Conservation (phyloP, 2,329 filamentous ascomycete species). For the Paecilomyces niveus region DNA sequence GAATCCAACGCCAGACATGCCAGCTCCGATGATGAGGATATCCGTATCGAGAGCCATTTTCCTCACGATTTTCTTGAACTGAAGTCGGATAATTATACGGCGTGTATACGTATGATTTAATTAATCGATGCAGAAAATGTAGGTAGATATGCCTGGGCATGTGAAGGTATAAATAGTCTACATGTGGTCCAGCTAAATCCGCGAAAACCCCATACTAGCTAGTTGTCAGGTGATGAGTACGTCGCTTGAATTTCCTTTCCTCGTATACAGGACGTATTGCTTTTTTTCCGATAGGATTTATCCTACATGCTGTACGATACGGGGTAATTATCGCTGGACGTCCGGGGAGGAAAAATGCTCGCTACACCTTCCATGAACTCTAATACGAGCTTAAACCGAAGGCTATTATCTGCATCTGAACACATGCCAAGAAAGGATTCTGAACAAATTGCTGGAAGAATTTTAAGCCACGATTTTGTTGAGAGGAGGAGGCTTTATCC, state of each 20-base stretch:
- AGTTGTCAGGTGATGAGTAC: background rate
- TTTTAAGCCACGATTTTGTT: background rate
- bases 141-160: too few relatives aligned
- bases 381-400: background rate
- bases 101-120: too few relatives aligned
- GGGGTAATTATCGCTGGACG: too few relatives aligned
- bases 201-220: background rate
- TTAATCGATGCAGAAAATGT: too few relatives aligned
- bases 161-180: background rate
- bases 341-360: background rate
- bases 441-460: background rate
- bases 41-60: too few relatives aligned
- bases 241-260: background rate
- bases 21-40: constrained; percentile 46
- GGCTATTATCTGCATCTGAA: background rate
- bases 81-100: constrained; percentile 6
- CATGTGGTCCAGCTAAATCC: background rate
- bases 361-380: background rate
- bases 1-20: constrained; percentile 41
- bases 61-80: too few relatives aligned
- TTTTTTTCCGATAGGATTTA: too few relatives aligned
- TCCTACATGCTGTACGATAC: too few relatives aligned
- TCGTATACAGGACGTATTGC: background rate
- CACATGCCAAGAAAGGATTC: background rate
- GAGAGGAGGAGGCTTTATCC: background rate